Conservation (phyloP, 805 yeast species). For the Yarrowia sp. region DNA sequence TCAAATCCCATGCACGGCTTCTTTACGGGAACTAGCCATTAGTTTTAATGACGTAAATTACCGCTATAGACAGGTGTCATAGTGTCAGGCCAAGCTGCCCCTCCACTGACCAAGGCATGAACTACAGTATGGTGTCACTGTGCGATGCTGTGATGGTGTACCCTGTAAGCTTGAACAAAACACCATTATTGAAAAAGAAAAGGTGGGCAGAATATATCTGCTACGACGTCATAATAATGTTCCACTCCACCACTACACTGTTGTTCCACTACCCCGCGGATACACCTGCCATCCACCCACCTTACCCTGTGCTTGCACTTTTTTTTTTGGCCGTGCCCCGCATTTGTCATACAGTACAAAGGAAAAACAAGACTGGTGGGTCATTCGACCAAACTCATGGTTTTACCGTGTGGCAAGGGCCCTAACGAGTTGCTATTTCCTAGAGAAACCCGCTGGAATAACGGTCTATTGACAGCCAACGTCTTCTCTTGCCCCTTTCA, state of each 20-base stretch:
- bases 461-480: background rate
- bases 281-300: background rate
- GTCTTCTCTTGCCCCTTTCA: background rate
- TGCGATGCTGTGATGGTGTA: too few species aligned
- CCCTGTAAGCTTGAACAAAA: too few species aligned
- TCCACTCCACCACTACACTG: background rate
- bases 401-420: too few species aligned
- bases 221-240: background rate
- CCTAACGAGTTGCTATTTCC: background rate
- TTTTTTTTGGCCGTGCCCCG: background rate
- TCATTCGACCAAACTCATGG: background rate
- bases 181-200: too few species aligned
- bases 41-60: background rate
- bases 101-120: too few species aligned
- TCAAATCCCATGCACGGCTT: background rate
- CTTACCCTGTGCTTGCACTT: background rate
- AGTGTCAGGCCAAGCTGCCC: too few species aligned
- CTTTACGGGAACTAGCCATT: background rate
- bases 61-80: too few species aligned
- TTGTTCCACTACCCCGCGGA: background rate
- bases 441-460: background rate
- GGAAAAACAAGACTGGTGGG: background rate
- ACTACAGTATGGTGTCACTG: too few species aligned
- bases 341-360: background rate
- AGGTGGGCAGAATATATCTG: too few species aligned